Percentiles rank a stretch among this genome's conserved stretches.
Conservation (phyloP, 192 early-diverging fungal species). For the Gryganskiella cystojenkinii region DNA sequence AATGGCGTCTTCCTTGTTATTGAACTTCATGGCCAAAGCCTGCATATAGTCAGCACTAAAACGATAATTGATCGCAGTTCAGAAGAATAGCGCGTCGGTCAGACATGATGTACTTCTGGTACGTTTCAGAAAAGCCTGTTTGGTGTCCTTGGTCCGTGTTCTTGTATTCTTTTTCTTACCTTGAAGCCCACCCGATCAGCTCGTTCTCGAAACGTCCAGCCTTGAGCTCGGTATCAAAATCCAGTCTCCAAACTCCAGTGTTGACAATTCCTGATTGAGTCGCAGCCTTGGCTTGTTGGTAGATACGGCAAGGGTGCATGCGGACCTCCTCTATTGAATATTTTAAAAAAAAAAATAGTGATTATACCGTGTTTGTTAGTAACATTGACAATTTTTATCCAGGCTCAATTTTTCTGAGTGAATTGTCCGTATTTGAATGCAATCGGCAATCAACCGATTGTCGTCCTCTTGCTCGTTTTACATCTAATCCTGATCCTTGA, state of each 20-base stretch:
- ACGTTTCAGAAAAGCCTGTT: neutral
- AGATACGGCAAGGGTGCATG: conserved; percentile 88
- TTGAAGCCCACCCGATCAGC: conserved; percentile 93
- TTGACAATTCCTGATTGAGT: conserved; percentile 87
- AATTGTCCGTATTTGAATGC: no score
- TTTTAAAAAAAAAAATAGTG: neutral
- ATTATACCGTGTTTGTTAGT: no score
- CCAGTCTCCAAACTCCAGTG: conserved; percentile 86
- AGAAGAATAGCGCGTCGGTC: neutral
- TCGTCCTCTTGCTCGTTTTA: no score
- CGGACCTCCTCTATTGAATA: conserved; percentile 60
- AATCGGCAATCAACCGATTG: no score
- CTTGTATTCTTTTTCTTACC: conserved; percentile 54
- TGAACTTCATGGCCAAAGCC: conserved; percentile 86
- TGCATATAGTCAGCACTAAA: conserved; percentile 85
- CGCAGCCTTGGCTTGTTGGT: conserved; percentile 81
- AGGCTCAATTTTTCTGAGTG: no score
- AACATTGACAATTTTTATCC: no score
- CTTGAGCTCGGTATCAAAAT: conserved; percentile 85
- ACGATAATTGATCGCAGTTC: no score
- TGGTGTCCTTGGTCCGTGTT: neutral
- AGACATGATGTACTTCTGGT: neutral
- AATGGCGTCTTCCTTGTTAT: conserved; percentile 87
- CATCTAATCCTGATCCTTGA: no score
- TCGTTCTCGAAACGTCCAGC: conserved; percentile 93